Evolutionary conservation across 2,329 filamentous ascomycete species (phyloP).

Genomic region (Fusarium odoratissimum): DNA sequence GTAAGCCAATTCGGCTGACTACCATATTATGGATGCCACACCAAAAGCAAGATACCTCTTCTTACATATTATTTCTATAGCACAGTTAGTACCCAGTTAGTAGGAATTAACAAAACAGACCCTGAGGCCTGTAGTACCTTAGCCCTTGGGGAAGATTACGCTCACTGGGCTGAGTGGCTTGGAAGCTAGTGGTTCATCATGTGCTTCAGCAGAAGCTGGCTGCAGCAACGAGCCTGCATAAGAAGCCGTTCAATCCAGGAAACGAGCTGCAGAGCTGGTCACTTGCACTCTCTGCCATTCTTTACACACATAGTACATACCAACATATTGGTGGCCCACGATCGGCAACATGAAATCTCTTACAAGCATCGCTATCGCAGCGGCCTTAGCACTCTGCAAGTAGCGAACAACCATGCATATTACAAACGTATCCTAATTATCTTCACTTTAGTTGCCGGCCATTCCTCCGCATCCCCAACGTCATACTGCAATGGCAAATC

Average conservation of each 20-base stretch:
- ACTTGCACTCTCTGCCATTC: fast-evolving
- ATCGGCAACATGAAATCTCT: neutral
- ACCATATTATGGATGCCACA: too few relatives aligned
- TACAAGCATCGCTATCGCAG: neutral
- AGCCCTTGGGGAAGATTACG: neutral
- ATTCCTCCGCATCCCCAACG: neutral
- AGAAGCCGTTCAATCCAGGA: neutral
- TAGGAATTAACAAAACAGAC: too few relatives aligned
- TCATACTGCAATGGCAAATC: neutral
- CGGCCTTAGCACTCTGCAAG: neutral
- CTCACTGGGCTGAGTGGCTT: neutral
- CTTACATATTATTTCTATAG: too few relatives aligned
- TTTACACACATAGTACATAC: neutral
- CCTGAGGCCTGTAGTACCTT: neutral
- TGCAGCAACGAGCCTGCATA: neutral
- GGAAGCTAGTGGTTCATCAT: neutral
- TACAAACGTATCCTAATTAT: too few relatives aligned
- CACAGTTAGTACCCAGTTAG: too few relatives aligned
- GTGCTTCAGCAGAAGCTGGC: neutral
- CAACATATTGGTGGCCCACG: fast-evolving
- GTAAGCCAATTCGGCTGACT: too few relatives aligned
- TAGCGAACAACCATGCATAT: too few relatives aligned
- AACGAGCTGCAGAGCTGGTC: neutral
- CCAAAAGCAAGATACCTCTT: too few relatives aligned
- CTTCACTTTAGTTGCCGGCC: neutral